These are phyloP conservation scores for Gloeophyllum trabeum DNA, from an alignment of 768 basidiomycete genomes.

Conservation along the genomic window DNA sequence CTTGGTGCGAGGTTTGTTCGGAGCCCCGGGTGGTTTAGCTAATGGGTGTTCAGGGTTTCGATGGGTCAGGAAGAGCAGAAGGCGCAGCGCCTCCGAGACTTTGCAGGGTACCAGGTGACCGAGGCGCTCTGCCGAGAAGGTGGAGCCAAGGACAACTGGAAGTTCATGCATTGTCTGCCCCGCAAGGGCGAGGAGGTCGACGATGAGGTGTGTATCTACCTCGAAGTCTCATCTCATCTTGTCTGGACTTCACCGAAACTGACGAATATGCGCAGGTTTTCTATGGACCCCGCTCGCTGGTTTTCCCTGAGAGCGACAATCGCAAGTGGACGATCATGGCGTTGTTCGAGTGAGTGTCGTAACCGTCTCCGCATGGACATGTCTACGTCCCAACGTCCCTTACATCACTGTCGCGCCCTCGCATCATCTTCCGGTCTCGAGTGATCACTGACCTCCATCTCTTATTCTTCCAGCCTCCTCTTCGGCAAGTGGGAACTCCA, in stretches of 20 bases:
- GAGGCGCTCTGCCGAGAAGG: constrained; percentile 74
- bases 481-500: constrained; percentile 21
- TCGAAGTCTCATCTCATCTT: neutral
- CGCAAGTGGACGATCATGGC: constrained; percentile 97
- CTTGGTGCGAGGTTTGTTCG: constrained; percentile 51
- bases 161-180: constrained; percentile 94
- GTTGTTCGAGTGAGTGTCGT: constrained; percentile 62
- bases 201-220: constrained; percentile 57
- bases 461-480: constrained; percentile 24
- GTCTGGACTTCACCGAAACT: constrained; percentile 1
- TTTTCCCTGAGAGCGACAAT: constrained; percentile 93
- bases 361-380: neutral
- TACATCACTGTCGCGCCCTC: too few relatives aligned
- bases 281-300: constrained; percentile 84
- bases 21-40: neutral
- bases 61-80: constrained; percentile 99
- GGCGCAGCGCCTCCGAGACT: constrained; percentile 73
- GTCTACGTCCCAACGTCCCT: too few relatives aligned
- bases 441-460: constrained; percentile 3
- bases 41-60: constrained; percentile 60
- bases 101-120: constrained; percentile 90
- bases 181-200: constrained; percentile 90
- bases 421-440: too few relatives aligned
- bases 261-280: constrained; percentile 62
- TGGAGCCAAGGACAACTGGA: constrained; percentile 80